Conservation (phyloP, 2,329 filamentous ascomycete species). For the Arthroderma uncinatum region DNA sequence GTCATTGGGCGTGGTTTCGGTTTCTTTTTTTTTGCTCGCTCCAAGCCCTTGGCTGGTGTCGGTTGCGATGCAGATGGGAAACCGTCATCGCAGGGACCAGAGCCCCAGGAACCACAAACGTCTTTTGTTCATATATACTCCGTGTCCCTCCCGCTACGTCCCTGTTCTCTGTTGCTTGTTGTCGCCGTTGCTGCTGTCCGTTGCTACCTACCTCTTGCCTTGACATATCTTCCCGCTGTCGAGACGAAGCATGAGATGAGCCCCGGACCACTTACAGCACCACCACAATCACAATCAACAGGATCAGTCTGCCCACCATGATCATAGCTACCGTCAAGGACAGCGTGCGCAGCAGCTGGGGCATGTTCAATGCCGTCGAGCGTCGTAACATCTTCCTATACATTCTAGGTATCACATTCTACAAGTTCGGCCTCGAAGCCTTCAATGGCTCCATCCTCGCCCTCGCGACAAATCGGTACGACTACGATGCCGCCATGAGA, state of each 20-base stretch:
- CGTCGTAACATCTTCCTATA: slow-evolving; percentile 39
- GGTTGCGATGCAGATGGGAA: neutral
- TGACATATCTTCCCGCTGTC: too few relatives aligned
- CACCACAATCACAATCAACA: neutral
- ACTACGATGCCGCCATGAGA: slow-evolving; percentile 31
- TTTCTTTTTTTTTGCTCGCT: neutral
- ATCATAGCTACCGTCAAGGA: slow-evolving; percentile 1
- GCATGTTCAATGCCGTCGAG: slow-evolving; percentile 30
- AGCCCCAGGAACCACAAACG: slow-evolving; percentile 1
- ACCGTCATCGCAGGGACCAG: neutral
- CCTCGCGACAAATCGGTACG: slow-evolving; percentile 41
- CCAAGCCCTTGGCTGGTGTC: neutral
- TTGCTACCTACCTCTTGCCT: too few relatives aligned
- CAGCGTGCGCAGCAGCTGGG: slow-evolving; percentile 17
- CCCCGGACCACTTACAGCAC: neutral
- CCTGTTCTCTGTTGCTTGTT: neutral
- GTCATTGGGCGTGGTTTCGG: neutral
- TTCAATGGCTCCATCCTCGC: slow-evolving; percentile 43
- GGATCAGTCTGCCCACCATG: slow-evolving; percentile 8
- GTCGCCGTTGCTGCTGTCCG: neutral
- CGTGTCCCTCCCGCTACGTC: neutral
- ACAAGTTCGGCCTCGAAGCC: slow-evolving; percentile 43
- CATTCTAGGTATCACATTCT: slow-evolving; percentile 42
- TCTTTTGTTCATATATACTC: neutral
- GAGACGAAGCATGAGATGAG: neutral